Evolutionary conservation across 306 rosid genomes (phyloP), one percentile per base, ranked within the genome.

Genomic region (Spatholobus suberectus): DNA sequence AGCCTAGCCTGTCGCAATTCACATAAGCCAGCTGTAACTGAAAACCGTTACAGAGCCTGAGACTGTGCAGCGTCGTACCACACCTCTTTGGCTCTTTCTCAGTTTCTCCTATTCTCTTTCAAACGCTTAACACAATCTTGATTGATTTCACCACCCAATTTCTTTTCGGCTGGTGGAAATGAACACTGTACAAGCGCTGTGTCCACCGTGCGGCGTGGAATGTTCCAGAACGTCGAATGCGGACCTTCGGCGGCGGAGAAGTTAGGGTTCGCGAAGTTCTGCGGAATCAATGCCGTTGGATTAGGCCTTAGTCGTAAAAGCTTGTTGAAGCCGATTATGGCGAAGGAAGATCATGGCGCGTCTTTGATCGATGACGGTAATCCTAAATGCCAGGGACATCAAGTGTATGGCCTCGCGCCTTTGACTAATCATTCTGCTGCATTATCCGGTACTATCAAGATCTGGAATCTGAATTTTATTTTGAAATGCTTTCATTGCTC

Each of bases 241-340:
- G 75, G 88, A 18, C 79, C 41, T 37, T 84, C 41, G 17, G 15
- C 73, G 65, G 65, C 26, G 27, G 82, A 57, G 83, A 83, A 61
- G 63, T 24, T 83, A 68, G 86, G 87, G 70, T 81, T 92, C 20
- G 8, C 38, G 38, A 90, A 51, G 62, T 44, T 72, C 34, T 17
- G 12, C 11, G 87, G 57, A 35, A 69, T 54, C 85, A 86, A 87
- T 89, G 95, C 62, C 55, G 82, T 55, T 80, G 89, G 88, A 67
- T 54, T 46, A 29, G 29, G 37, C 44, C 67, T 67, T 34, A 79
- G 85, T 14, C 67, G 70, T 41, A 73, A 29, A 69, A 85, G 85
- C n/a, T 44, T 78, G 32, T 83, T 72, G 34, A 54, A 54, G 65
- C 91, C 90, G 54, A 82, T 88, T 67, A 83, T 84, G 86, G 91